Conservation (phyloP, 352 stramenopile genomes). For the Blastocystis sp. region DNA sequence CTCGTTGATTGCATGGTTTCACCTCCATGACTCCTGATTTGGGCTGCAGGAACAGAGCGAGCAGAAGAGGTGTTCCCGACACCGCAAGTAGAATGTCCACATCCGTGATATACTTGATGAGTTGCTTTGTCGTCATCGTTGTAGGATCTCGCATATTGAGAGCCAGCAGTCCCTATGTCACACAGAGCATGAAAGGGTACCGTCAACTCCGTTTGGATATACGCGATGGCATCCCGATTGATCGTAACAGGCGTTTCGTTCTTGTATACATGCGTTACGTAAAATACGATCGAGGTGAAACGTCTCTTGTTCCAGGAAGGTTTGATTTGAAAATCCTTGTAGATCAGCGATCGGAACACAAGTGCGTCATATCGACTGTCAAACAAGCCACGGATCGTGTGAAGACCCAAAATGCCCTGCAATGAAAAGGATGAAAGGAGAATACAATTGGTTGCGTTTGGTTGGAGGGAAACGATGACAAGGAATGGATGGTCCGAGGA, state of each 20-base stretch:
- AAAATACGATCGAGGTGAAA: background rate
- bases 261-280: background rate
- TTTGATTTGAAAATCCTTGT: background rate
- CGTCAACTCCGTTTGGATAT: background rate
- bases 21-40: constrained; percentile 33
- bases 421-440: background rate
- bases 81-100: constrained; percentile 25
- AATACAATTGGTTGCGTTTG: too few species aligned
- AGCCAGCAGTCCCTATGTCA: background rate
- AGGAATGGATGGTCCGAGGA: background rate
- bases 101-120: background rate
- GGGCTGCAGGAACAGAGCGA: constrained; percentile 4
- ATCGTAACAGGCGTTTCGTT: background rate
- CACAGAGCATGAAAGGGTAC: background rate
- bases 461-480: background rate
- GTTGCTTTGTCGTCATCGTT: background rate
- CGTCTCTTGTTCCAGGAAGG: background rate
- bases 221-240: background rate
- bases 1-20: constrained; percentile 13
- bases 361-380: background rate
- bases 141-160: background rate
- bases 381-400: background rate
- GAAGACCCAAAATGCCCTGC: background rate
- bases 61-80: background rate
- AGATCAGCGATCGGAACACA: background rate